A percentile compares a stretch with the other conserved stretches of the same genome.
phyloP scores from a whole-genome alignment of 164 flowering plant genomes.

The Platanus orientalis region DNA sequence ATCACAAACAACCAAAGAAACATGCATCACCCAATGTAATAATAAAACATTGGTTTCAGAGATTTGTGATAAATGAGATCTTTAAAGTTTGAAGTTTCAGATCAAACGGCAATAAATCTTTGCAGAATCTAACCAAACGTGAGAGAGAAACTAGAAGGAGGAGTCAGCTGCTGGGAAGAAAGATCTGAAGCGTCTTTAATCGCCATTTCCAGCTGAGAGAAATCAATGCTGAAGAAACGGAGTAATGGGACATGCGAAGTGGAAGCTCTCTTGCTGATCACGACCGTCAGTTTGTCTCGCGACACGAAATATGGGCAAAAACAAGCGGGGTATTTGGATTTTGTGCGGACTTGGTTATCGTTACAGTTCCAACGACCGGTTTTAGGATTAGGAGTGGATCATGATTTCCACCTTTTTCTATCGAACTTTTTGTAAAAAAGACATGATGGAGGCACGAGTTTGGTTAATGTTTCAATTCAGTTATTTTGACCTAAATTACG shows the following conservation, averaged over 20 bases:
- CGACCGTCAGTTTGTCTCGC: not conserved
- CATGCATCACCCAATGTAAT: not conserved
- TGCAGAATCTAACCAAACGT: not conserved
- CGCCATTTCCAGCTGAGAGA: conserved; percentile 1
- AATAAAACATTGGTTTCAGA: not conserved
- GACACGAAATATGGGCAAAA: not conserved
- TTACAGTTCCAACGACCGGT: not conserved
- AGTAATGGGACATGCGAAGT: not conserved
- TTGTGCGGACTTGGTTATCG: not conserved
- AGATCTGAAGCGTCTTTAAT: not conserved
- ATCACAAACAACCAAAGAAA: not conserved
- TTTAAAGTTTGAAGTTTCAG: not conserved
- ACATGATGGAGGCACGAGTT: too few species aligned
- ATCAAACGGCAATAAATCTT: not conserved
- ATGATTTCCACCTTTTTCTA: too few species aligned
- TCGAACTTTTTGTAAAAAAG: too few species aligned
- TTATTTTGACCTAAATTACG: too few species aligned
- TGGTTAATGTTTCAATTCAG: too few species aligned
- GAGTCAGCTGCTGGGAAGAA: not conserved
- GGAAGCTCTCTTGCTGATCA: not conserved
- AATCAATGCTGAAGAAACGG: not conserved
- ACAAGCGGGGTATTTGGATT: conserved; percentile 4
- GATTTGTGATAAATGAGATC: not conserved
- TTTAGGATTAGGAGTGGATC: too few species aligned
- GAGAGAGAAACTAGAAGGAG: not conserved